Evolutionary conservation across 352 stramenopile genomes (phyloP).

Genomic region (Pythium coloratum): DNA sequence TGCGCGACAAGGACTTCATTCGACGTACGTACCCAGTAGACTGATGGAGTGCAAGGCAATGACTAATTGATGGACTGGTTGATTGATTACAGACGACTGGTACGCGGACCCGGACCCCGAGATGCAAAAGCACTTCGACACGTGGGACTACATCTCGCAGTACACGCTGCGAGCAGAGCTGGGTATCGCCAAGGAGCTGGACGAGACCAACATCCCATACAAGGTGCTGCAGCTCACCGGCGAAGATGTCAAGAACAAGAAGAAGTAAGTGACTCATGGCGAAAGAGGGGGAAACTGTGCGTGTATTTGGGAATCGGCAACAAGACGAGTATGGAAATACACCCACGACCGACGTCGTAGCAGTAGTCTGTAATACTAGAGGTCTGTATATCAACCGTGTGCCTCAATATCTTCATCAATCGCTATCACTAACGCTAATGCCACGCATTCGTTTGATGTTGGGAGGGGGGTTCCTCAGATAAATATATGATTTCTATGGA

Average conservation of each 20-base stretch:
- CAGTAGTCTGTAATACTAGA: conserved; percentile 22
- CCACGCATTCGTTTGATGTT: neutral
- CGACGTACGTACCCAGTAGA: conserved; percentile 51
- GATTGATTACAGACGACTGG: conserved; percentile 58
- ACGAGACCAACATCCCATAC: conserved; percentile 87
- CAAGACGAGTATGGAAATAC: conserved; percentile 4
- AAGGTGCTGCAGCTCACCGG: conserved; percentile 82
- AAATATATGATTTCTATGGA: conserved; percentile 69
- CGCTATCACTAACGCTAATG: neutral
- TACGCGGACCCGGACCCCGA: conserved; percentile 69
- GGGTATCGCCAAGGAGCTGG: conserved; percentile 78
- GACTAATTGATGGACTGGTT: neutral
- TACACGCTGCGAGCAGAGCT: conserved; percentile 79
- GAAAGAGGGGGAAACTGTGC: neutral
- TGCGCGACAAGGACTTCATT: conserved; percentile 83
- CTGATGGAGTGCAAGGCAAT: neutral
- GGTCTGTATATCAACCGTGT: neutral
- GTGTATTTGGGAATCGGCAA: neutral
- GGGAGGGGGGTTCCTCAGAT: conserved; percentile 46
- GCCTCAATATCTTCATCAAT: neutral
- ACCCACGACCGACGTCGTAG: conserved; percentile 6
- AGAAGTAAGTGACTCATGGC: conserved; percentile 12
- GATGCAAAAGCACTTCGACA: conserved; percentile 85
- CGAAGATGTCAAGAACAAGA: conserved; percentile 56
- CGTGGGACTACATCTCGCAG: conserved; percentile 88